Base-by-base conservation (phyloP, 2,329 filamentous ascomycete genomes). In the Aspergillus cejpii region DNA sequence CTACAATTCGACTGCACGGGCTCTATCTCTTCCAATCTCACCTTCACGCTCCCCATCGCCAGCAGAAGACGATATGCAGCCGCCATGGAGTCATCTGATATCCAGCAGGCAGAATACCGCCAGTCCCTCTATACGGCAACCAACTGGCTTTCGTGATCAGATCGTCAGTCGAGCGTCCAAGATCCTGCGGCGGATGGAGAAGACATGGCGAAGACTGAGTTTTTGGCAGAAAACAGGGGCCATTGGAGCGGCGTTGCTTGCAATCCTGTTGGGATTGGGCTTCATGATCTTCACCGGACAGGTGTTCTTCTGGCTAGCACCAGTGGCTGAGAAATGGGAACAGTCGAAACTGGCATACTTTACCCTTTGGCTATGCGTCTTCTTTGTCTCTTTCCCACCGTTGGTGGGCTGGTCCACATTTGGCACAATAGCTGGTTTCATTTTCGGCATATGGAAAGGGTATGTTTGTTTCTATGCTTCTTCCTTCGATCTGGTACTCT, bases 381-480 rank as follows among this genome's bases (percentile, higher is more conserved):
- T 90, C 63, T 62, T 78, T 31, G 84, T 89, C 12, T 87, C 84
- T 2, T 94, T 95, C 65, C 90, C 90, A 15, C 90, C 90, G 2
- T 67, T 94, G 57, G 84, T 96, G 51, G 90, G 90, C 11, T 95
- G 94, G 73, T 87, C 84, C 49, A 87, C 84, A 1, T 83, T 84
- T 56, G 73, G 85, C 23, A 86, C 83, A 1, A 74, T 85, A 15
- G 73, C 80, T 3, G 84, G 84, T 0, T 87, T 85, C 58, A 77
- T 87, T 12, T 87, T 83, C 62, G 84, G 84, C 0, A 76, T 86
- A 56, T 81, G 81, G 45, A 79, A 81, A 59, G 81, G 81, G 70
- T 92, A 80, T 74, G 72, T 78, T 47, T 20, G 10, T 1, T 8
- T 21, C 15, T 37, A 33, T 15, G 2, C 39, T 39, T 14, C 4